These are phyloP conservation scores for Colletotrichum siamense DNA, from an alignment of 2,329 filamentous ascomycete genomes.

Conservation along the genomic window DNA sequence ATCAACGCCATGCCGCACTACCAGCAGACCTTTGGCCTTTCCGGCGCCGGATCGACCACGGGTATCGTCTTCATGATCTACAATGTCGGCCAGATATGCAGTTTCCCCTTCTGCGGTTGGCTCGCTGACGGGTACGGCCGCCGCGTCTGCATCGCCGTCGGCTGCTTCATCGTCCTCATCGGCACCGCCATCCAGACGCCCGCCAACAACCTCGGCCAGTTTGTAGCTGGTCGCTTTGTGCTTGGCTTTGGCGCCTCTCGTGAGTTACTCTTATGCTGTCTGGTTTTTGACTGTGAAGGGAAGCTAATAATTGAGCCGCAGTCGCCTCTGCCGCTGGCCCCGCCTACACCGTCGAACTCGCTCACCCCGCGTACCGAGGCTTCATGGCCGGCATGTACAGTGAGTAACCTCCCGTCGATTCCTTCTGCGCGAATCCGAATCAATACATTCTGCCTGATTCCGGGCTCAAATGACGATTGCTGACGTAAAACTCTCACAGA, in stretches of 20 bases:
- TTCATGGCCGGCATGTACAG: constrained; percentile 52
- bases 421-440: not conserved
- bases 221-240: constrained; percentile 36
- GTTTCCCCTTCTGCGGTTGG: constrained; percentile 53
- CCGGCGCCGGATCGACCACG: constrained; percentile 47
- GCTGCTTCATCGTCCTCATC: constrained; percentile 50
- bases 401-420: constrained; percentile 43
- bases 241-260: constrained; percentile 61
- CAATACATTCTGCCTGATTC: not conserved
- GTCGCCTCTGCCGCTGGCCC: constrained; percentile 64
- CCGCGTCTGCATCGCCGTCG: constrained; percentile 55
- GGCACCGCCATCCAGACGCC: constrained; percentile 50
- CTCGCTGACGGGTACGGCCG: constrained; percentile 55
- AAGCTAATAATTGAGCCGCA: not conserved
- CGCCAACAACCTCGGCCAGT: constrained; percentile 50
- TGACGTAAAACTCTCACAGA: constrained; percentile 30
- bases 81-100: constrained; percentile 52
- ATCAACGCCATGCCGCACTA: constrained; percentile 54
- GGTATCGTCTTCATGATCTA: constrained; percentile 52
- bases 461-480: not conserved
- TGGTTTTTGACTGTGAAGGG: not conserved
- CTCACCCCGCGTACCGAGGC: constrained; percentile 67
- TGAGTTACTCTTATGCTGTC: not conserved
- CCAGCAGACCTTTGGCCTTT: constrained; percentile 48
- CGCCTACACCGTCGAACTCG: constrained; percentile 66